phyloP scores from a whole-genome alignment of 2,329 filamentous ascomycete genomes.

The Phyllosticta citribraziliensis region DNA sequence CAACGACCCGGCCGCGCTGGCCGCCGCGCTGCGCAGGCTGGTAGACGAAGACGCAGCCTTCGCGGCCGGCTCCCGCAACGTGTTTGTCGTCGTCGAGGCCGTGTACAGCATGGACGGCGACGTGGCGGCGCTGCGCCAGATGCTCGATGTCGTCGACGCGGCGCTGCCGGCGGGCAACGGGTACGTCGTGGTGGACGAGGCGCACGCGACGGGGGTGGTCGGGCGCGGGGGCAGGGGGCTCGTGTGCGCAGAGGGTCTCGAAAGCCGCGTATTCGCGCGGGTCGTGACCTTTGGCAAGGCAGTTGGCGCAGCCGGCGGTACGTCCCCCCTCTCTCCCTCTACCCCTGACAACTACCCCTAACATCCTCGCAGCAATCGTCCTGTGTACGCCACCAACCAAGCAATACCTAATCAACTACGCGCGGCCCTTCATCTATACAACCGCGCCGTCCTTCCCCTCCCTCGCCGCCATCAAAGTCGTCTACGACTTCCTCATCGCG shows the following conservation, averaged over 20 bases:
- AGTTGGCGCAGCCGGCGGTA: constrained; percentile 59
- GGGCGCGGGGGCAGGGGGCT: constrained; percentile 49
- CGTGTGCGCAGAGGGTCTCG: constrained; percentile 47
- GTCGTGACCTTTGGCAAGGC: constrained; percentile 61
- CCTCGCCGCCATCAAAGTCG: constrained; percentile 30
- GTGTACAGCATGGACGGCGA: constrained; percentile 78
- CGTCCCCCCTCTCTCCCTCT: neutral
- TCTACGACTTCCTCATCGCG: constrained; percentile 19
- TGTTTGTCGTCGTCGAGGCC: constrained; percentile 28
- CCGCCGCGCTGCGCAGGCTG: constrained; percentile 20
- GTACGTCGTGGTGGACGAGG: constrained; percentile 58
- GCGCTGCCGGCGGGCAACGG: constrained; percentile 49
- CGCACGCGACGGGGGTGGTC: constrained; percentile 54
- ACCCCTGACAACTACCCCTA: neutral
- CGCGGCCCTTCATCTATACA: constrained; percentile 32
- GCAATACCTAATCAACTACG: constrained; percentile 29
- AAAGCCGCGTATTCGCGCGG: constrained; percentile 47
- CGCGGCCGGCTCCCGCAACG: neutral
- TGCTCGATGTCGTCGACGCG: constrained; percentile 48
- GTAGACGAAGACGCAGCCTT: constrained; percentile 18
- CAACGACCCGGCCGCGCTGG: constrained; percentile 37
- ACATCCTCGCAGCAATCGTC: constrained; percentile 18
- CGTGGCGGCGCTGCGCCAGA: constrained; percentile 51
- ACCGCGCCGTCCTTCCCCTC: constrained; percentile 33
- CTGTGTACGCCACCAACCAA: constrained; percentile 22